Percentiles rank a stretch among this genome's conserved stretches.
phyloP scores from a whole-genome alignment of 164 flowering plant species.

The Chloranthus sessilifolius region DNA sequence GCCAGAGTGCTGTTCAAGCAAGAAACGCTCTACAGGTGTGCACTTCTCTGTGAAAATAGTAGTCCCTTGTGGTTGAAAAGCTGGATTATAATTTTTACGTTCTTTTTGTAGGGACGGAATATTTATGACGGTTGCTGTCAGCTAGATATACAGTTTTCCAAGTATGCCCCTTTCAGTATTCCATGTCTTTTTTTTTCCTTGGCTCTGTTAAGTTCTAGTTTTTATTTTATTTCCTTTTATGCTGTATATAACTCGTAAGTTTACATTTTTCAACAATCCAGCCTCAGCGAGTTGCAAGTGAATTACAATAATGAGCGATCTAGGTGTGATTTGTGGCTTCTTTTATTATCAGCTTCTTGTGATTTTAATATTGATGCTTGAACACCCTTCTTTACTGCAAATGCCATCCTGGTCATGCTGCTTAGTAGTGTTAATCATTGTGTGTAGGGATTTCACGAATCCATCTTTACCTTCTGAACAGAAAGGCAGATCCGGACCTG shows the following conservation, averaged over 20 bases:
- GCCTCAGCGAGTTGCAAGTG: slow-evolving; percentile 96
- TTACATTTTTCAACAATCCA: slow-evolving; percentile 21
- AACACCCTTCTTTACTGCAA: too few relatives aligned
- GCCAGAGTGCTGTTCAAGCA: slow-evolving; percentile 78
- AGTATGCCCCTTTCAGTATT: slow-evolving; percentile 39
- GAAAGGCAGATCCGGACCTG: slow-evolving; percentile 86
- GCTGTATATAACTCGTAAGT: too few relatives aligned
- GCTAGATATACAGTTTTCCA: slow-evolving; percentile 94
- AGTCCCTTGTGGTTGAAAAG: too few relatives aligned
- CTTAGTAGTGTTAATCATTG: not conserved
- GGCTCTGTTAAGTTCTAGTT: slow-evolving; percentile 4
- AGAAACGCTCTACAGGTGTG: slow-evolving; percentile 81
- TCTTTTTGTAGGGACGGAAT: slow-evolving; percentile 71
- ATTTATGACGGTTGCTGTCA: slow-evolving; percentile 99
- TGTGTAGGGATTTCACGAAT: slow-evolving; percentile 64
- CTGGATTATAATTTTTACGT: too few relatives aligned
- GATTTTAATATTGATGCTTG: not conserved
- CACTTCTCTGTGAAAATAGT: not conserved
- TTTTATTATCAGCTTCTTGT: not conserved
- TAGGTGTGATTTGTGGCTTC: slow-evolving; percentile 45
- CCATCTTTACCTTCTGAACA: slow-evolving; percentile 86
- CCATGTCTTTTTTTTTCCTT: not conserved
- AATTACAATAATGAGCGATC: slow-evolving; percentile 94
- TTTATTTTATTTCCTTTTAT: not conserved
- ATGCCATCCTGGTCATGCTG: slow-evolving; percentile 1